phyloP scores from a whole-genome alignment of 768 basidiomycete genomes.

The Trametes elegans region DNA sequence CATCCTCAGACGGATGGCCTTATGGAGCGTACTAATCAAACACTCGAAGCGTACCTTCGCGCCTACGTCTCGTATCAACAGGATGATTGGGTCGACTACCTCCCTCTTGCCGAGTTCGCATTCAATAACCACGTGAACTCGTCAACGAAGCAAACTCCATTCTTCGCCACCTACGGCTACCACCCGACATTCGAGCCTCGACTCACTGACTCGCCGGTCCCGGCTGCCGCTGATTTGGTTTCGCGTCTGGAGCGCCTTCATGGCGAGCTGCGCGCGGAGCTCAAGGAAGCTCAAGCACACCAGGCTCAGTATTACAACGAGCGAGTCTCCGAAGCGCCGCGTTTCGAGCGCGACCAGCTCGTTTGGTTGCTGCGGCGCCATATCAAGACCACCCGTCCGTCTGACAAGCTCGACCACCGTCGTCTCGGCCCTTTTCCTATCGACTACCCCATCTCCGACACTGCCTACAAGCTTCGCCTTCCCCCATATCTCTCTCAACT shows the following conservation, averaged over 20 bases:
- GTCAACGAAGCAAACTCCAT: neutral
- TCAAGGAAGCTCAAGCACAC: constrained; percentile 29
- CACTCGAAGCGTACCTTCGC: constrained; percentile 31
- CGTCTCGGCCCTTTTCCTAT: neutral
- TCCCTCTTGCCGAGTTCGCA: neutral
- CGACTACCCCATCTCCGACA: neutral
- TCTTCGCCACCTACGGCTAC: constrained; percentile 2
- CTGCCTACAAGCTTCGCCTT: constrained; percentile 30
- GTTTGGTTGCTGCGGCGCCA: constrained; percentile 30
- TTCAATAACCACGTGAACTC: neutral
- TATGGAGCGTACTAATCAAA: constrained; percentile 39
- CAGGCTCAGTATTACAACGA: constrained; percentile 32
- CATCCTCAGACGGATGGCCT: constrained; percentile 39
- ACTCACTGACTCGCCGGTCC: constrained; percentile 31
- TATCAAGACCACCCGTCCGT: constrained; percentile 36
- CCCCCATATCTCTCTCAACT: constrained; percentile 33
- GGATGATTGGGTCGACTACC: neutral
- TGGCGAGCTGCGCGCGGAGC: constrained; percentile 33
- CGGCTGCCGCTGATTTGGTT: constrained; percentile 33
- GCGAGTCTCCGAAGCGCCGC: constrained; percentile 26
- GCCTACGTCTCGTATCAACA: neutral
- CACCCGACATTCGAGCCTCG: constrained; percentile 28
- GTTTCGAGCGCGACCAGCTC: constrained; percentile 32
- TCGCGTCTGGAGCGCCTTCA: constrained; percentile 32
- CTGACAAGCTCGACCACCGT: constrained; percentile 33